These are phyloP conservation scores for Camillea tinctor DNA, from an alignment of 2,329 filamentous ascomycete genomes.

Conservation along the genomic window DNA sequence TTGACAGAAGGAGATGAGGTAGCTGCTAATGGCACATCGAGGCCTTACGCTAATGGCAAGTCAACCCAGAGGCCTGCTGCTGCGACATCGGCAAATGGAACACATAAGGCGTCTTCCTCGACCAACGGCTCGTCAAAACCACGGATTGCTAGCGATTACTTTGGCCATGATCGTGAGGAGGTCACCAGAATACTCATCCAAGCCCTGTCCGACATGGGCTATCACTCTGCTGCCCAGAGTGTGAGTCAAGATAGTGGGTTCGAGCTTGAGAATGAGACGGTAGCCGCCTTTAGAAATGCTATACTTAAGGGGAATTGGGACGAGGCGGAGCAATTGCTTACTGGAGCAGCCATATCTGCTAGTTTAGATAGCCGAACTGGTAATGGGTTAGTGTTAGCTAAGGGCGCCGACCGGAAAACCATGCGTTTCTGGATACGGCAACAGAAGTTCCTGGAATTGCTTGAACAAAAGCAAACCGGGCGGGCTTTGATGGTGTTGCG, in stretches of 20 bases:
- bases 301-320: conserved; percentile 79
- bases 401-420: conserved; percentile 70
- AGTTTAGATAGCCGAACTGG: conserved; percentile 32
- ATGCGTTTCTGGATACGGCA: conserved; percentile 89
- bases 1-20: conserved; percentile 55
- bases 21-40: conserved; percentile 54
- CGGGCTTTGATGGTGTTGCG: conserved; percentile 80
- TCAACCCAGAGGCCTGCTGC: conserved; percentile 42
- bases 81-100: conserved; percentile 45
- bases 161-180: conserved; percentile 87
- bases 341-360: conserved; percentile 47
- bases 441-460: conserved; percentile 90
- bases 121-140: conserved; percentile 54
- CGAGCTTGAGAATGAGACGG: conserved; percentile 80
- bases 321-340: conserved; percentile 79
- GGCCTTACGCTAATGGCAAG: conserved; percentile 57
- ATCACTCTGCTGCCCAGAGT: conserved; percentile 70
- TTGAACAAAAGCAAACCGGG: conserved; percentile 73
- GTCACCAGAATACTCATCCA: conserved; percentile 92
- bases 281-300: conserved; percentile 80
- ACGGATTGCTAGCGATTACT: conserved; percentile 52
- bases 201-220: conserved; percentile 84
- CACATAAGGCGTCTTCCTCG: conserved; percentile 43
- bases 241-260: conserved; percentile 82
- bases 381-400: conserved; percentile 70